Conservation (phyloP, 495 filamentous ascomycete genomes). For the Cenococcum geophilum region DNA sequence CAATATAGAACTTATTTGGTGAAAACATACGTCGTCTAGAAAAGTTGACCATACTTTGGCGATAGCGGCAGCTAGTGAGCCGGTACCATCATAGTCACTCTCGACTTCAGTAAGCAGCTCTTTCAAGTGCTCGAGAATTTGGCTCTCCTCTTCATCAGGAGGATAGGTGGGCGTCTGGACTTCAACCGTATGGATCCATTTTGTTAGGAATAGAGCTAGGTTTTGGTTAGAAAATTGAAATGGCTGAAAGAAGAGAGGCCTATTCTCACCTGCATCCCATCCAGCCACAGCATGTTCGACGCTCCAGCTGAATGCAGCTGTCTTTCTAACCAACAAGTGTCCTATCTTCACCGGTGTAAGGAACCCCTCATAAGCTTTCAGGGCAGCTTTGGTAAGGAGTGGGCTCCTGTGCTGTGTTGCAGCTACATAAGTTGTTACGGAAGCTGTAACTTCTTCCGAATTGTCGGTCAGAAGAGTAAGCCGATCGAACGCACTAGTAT, state of each 20-base stretch:
- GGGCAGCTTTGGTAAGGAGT: slow-evolving; percentile 8
- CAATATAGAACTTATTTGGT: slow-evolving; percentile 2
- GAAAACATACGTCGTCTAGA: background rate
- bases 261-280: slow-evolving; percentile 15
- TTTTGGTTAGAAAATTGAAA: background rate
- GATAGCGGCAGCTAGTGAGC: slow-evolving; percentile 15
- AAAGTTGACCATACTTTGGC: slow-evolving; percentile 3
- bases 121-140: slow-evolving; percentile 8
- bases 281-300: slow-evolving; percentile 20
- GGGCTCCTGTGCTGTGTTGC: slow-evolving; percentile 2
- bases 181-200: slow-evolving; percentile 21
- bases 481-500: slow-evolving; percentile 10
- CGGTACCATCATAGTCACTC: slow-evolving; percentile 10
- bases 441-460: slow-evolving; percentile 3
- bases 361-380: slow-evolving; percentile 14
- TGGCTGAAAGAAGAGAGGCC: background rate
- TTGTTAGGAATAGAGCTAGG: slow-evolving; percentile 16
- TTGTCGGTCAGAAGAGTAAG: slow-evolving; percentile 15
- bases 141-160: slow-evolving; percentile 9
- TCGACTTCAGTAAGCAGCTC: slow-evolving; percentile 13
- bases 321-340: slow-evolving; percentile 16
- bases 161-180: background rate
- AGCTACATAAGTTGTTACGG: slow-evolving; percentile 1
- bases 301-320: slow-evolving; percentile 24
- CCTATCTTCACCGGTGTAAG: slow-evolving; percentile 10